These are phyloP conservation scores for Carex arenaria DNA, from an alignment of 202 grass and related monocot species.

Conservation along the genomic window DNA sequence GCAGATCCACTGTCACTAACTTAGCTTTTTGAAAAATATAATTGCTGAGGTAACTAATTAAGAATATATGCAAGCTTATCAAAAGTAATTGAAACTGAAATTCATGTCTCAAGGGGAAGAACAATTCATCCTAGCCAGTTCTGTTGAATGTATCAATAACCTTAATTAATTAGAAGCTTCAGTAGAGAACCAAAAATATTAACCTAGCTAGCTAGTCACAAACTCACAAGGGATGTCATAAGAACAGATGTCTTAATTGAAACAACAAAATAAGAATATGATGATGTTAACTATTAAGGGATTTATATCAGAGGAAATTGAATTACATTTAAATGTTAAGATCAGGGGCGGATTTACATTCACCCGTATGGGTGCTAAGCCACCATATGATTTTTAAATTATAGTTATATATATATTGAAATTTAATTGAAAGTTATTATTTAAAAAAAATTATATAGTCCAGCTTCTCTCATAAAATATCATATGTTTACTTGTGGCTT, in stretches of 20 bases:
- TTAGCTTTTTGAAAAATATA: neutral
- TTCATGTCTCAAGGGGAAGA: neutral
- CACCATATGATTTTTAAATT: no score
- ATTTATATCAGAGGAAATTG: neutral
- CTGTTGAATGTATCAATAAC: neutral
- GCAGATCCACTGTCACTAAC: neutral
- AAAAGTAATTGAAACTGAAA: neutral
- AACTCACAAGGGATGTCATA: neutral
- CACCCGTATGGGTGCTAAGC: no score
- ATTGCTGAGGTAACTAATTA: neutral
- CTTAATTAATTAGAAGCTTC: neutral
- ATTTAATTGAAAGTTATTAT: no score
- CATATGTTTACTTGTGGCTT: no score
- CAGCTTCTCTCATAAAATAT: no score
- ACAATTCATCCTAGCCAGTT: neutral
- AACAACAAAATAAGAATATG: neutral
- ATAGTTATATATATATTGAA: no score
- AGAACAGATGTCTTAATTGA: neutral
- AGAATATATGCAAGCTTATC: neutral
- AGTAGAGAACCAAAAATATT: neutral
- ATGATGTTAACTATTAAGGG: neutral
- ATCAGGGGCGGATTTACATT: no score
- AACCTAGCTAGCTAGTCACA: neutral
- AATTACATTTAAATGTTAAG: neutral
- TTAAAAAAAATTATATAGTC: no score